Base-by-base conservation (phyloP, 805 yeast species). In the Ogataea neopini region DNA sequence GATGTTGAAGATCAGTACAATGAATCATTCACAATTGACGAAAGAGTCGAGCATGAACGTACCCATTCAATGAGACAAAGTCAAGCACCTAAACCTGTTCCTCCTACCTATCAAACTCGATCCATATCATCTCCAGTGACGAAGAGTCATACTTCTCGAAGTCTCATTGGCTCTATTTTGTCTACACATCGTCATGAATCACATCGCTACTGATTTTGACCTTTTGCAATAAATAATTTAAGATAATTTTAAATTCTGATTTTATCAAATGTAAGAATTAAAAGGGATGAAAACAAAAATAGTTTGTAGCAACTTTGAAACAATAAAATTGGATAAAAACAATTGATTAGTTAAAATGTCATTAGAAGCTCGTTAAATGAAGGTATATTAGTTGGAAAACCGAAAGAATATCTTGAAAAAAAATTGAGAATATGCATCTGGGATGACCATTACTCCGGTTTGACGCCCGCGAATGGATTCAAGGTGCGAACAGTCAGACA, bases 401-500 rank as follows among this genome's bases (percentile, higher is more conserved):
- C 23, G 2, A 28, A 18, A 36, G 22, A 30, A 43, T 25, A 40
- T 41, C 36, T 40, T 19, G 19, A 23, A 25, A 25, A 17, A 39
- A 39, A 25, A 25, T 10, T 10, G 15, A 11, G n/a, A 22, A 25
- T 22, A 46, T 25, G 37, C 28, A 40, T 14, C 26, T 29, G 20
- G 14, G 23, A 13, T 17, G 23, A 17, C 43, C 20, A 20, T 33
- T 33, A 51, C 18, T 50, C 52, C 29, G 45, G 57, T 26, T 52
- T 53, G 40, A 48, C 48, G 20, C 48, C 51, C 13, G 57, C 51
- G 40, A 91, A 92, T 26, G 99, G 99, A 60, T 92, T 92, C 61
- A 91, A 73, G 6, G 92, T 86, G 59, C 96, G 79, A 13, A 94
- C 96, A 3, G 97, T 88, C 58, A 92, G 76, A 66, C 97, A 92